A percentile compares a stretch with the other conserved stretches of the same genome.
phyloP scores from a whole-genome alignment of 2,329 filamentous ascomycete genomes.

The Phaeosphaeriaceae sp. region DNA sequence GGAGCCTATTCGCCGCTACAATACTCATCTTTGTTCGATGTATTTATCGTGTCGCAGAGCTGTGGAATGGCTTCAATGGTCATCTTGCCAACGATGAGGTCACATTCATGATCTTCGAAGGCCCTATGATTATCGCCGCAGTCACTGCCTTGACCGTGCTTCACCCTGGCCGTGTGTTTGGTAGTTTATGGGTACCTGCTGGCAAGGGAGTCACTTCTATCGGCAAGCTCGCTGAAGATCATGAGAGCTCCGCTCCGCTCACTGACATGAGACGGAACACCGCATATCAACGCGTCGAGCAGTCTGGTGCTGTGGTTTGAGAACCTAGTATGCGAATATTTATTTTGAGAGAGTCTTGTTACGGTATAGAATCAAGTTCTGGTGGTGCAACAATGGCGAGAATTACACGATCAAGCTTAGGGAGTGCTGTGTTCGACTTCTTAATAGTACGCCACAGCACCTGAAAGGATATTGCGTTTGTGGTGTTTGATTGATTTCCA shows the following conservation, averaged over 20 bases:
- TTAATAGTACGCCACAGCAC: too few species aligned
- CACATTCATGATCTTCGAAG: constrained; percentile 59
- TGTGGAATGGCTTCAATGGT: constrained; percentile 53
- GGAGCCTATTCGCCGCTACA: constrained; percentile 48
- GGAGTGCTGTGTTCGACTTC: too few species aligned
- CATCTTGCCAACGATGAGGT: constrained; percentile 54
- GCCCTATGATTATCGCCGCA: constrained; percentile 57
- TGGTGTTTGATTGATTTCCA: too few species aligned
- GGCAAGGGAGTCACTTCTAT: constrained; percentile 25
- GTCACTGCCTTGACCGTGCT: constrained; percentile 52
- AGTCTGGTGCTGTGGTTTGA: constrained; percentile 3
- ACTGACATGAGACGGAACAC: constrained; percentile 18
- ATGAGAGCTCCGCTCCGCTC: constrained; percentile 13
- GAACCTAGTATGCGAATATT: background rate
- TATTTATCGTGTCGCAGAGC: constrained; percentile 56
- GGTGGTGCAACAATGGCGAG: too few species aligned
- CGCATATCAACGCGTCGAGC: constrained; percentile 19
- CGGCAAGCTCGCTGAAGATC: constrained; percentile 13
- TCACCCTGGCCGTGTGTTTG: constrained; percentile 50
- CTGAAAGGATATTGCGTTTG: too few species aligned
- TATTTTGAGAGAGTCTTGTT: too few species aligned
- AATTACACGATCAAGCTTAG: too few species aligned
- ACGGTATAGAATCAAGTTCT: too few species aligned
- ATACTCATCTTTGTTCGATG: constrained; percentile 55
- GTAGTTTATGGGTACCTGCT: constrained; percentile 31